Base-by-base conservation (phyloP, 2,329 filamentous ascomycete species). In the Tolypocladium ophioglossoides region DNA sequence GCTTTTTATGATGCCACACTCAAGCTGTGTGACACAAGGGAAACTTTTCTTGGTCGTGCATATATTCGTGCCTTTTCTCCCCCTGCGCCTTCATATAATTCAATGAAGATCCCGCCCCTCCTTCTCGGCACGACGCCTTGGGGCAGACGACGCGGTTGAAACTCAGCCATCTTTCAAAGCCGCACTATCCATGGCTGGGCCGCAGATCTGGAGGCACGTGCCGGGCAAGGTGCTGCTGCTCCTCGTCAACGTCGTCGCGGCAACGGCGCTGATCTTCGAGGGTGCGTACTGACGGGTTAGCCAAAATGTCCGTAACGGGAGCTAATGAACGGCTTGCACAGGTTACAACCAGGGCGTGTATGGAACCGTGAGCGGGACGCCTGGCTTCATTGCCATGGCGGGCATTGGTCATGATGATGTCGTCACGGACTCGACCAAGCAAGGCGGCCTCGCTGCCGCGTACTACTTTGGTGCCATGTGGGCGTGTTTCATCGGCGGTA, bases 321-420 rank as follows among this genome's bases (percentile, higher is more conserved):
- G 41, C 41, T 46, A 2, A 32, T 2, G 11, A 4, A 32, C n/a
- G 16, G 8, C 5, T 4, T 8, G 3, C 24, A 64, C 69, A 68
- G 77, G 77, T 22, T 80, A 79, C 64, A 75, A 79, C 55, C 77
- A 79, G 59, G 77, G 77, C 52, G 75, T 79, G n/a, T 74, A 78
- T 70, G 76, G 77, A 50, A 73, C 73, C 41, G 74, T 79, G 50
- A 79, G 76, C 55, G 63, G 63, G 10, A 68, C 71, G 14, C 70
- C 71, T 1, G 61, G 65, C 50, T 76, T 72, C 61, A 68, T 75
- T 24, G 58, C 61, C 14, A 66, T 70, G 59, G 73, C 77, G 10
- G 70, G 70, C 47, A 78, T 79, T 48, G 76, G 77, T 18, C 59
- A 70, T 0, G 70, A 75, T 58, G 76, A 73, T 30, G 72, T 67